phyloP scores from a whole-genome alignment of 2,329 filamentous ascomycete genomes.

The Phaeoacremonium minimum region DNA sequence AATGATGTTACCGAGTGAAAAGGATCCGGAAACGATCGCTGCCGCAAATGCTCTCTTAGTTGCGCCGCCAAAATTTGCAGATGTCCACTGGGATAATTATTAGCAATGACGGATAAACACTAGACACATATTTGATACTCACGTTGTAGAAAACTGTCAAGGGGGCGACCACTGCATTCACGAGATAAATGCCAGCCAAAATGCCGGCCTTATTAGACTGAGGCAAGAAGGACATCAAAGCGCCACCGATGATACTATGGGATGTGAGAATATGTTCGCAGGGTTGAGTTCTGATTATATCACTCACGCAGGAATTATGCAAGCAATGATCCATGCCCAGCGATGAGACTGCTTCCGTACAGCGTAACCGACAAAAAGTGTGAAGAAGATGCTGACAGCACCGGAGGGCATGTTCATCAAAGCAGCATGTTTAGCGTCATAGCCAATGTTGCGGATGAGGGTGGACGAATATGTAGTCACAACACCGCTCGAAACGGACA shows the following conservation, averaged over 20 bases:
- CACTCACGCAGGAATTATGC: too few relatives aligned
- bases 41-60: slow-evolving; percentile 49
- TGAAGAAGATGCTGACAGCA: slow-evolving; percentile 46
- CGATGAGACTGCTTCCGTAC: slow-evolving; percentile 3
- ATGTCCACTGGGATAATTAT: slow-evolving; percentile 40
- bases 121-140: too few relatives aligned
- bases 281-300: too few relatives aligned
- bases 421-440: slow-evolving; percentile 36
- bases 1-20: slow-evolving; percentile 52
- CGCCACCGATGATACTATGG: slow-evolving; percentile 39
- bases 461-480: slow-evolving; percentile 52
- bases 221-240: slow-evolving; percentile 48
- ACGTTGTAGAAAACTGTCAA: too few relatives aligned
- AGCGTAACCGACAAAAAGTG: slow-evolving; percentile 36
- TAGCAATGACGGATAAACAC: slow-evolving; percentile 44
- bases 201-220: too few relatives aligned
- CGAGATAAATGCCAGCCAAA: too few relatives aligned
- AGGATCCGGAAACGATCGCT: slow-evolving; percentile 43
- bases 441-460: slow-evolving; percentile 44
- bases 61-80: slow-evolving; percentile 45
- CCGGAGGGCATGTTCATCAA: slow-evolving; percentile 53
- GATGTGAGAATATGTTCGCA: too few relatives aligned
- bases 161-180: too few relatives aligned
- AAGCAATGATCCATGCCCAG: too few relatives aligned
- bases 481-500: slow-evolving; percentile 49